phyloP scores from a whole-genome alignment of 306 rosid species.

The Morella rubra region DNA sequence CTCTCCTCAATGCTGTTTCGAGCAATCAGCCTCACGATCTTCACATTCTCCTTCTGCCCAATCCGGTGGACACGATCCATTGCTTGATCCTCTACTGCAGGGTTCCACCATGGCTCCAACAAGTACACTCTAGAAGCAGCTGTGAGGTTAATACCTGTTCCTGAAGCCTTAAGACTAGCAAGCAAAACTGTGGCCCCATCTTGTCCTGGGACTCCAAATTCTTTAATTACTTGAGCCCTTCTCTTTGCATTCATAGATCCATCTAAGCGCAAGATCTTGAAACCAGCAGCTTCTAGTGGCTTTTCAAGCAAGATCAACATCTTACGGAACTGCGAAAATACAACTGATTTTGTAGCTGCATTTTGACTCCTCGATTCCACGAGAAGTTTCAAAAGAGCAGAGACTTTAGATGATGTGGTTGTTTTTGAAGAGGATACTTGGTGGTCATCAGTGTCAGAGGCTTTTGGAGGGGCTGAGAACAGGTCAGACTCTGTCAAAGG shows the following conservation, averaged over 20 bases:
- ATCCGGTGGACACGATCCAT: slow-evolving; percentile 85
- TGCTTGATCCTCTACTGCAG: slow-evolving; percentile 86
- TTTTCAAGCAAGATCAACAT: slow-evolving; percentile 58
- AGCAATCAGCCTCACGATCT: slow-evolving; percentile 67
- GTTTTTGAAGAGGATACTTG: slow-evolving; percentile 23
- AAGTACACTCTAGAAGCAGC: slow-evolving; percentile 76
- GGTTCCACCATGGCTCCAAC: slow-evolving; percentile 96
- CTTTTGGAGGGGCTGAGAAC: slow-evolving; percentile 62
- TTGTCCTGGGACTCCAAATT: slow-evolving; percentile 41
- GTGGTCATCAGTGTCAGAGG: slow-evolving; percentile 32
- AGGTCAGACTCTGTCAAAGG: slow-evolving; percentile 55
- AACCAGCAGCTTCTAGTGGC: slow-evolving; percentile 67
- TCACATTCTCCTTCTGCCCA: slow-evolving; percentile 75
- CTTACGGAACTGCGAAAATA: slow-evolving; percentile 78
- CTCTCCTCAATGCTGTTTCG: slow-evolving; percentile 66
- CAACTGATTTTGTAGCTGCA: slow-evolving; percentile 62
- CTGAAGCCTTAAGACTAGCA: slow-evolving; percentile 78
- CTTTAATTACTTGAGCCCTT: slow-evolving; percentile 55
- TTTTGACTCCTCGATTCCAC: slow-evolving; percentile 46
- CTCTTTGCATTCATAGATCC: slow-evolving; percentile 71
- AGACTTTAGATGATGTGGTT: slow-evolving; percentile 52
- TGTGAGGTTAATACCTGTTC: slow-evolving; percentile 75
- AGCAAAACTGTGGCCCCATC: slow-evolving; percentile 57
- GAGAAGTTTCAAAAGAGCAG: slow-evolving; percentile 64
- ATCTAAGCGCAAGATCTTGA: slow-evolving; percentile 64